Conservation (phyloP, 1,284 basidiomycete genomes). For the Apiotrichum montevideense region DNA sequence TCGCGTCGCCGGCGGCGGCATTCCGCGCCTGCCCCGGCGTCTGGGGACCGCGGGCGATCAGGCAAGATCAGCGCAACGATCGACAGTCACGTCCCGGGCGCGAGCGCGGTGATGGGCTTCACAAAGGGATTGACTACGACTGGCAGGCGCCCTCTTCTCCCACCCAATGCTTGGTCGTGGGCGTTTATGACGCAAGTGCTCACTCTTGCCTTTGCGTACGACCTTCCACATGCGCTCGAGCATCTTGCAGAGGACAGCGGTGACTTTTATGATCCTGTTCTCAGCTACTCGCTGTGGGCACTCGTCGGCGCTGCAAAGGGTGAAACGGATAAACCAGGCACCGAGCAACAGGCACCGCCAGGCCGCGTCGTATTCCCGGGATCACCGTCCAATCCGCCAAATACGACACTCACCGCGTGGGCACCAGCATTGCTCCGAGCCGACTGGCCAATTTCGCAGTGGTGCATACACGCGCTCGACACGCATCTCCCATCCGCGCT, state of each 20-base stretch:
- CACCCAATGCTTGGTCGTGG: neutral
- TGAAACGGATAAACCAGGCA: neutral
- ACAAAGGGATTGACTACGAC: neutral
- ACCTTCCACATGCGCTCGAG: conserved; percentile 1
- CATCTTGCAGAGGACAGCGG: neutral
- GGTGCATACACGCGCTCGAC: neutral
- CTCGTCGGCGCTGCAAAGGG: neutral
- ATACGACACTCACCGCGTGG: neutral
- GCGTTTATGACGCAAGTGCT: neutral
- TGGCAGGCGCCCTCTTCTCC: neutral
- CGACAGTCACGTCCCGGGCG: neutral
- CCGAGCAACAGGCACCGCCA: neutral
- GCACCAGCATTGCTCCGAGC: neutral
- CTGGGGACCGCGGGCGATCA: no score
- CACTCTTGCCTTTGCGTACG: neutral
- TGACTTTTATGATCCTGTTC: neutral
- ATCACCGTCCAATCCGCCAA: no score
- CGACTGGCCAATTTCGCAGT: neutral
- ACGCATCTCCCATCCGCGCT: neutral
- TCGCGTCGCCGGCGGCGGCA: neutral
- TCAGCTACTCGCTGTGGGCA: neutral
- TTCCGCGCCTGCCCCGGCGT: neutral
- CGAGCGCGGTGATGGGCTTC: neutral
- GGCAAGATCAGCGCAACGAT: neutral
- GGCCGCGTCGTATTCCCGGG: neutral